Evolutionary conservation across 106 monocot species (phyloP), one percentile per base, ranked within the genome.

Genomic region (Alisma plantagoaquatica): DNA sequence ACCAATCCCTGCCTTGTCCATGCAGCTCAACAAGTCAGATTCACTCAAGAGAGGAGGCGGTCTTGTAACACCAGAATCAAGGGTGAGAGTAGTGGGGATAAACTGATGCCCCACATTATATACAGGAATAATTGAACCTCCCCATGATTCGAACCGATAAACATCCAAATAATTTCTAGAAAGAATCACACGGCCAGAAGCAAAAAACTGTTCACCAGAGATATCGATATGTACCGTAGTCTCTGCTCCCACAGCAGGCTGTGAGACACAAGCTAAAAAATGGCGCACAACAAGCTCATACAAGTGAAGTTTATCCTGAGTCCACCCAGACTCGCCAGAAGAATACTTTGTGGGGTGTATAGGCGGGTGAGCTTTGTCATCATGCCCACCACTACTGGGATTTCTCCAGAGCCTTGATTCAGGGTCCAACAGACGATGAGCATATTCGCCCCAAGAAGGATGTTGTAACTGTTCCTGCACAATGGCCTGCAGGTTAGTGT

Each of bases 341-440:
- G 84, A 96, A 71, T 77, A 89, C 49, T 74, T 96, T 23, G 96
- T 96, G 29, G 96, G 96, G 81, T 96, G 96, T 60, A 96, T 96
- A 29, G 96, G 96, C 48, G 96, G 96, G 42, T 96, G 96, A 31
- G 96, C 96, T 74, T 96, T 96, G 65, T 96, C 96, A 84, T 96
- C 78, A 61, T 96, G 96, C 3, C 89, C 96, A 59, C 96, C 96
- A 71, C 71, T 85, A 64, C 89, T 62, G 59, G 96, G 96, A 35
- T 84, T 96, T 82, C 81, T 96, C 96, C 96, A 96, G 7, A 96
- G 80, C 51, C 75, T 89, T 31, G 65, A 46, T 56, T 96, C 89
- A 38, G 84, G 78, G 33, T 96, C 75, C 52, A 96, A 64, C 65
- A 96, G 84, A 24, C 45, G 55, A 57, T 81, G 67, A 41, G 81